Base-by-base conservation (phyloP, 805 yeast species). In the Saccharomycopsis selenospora region DNA sequence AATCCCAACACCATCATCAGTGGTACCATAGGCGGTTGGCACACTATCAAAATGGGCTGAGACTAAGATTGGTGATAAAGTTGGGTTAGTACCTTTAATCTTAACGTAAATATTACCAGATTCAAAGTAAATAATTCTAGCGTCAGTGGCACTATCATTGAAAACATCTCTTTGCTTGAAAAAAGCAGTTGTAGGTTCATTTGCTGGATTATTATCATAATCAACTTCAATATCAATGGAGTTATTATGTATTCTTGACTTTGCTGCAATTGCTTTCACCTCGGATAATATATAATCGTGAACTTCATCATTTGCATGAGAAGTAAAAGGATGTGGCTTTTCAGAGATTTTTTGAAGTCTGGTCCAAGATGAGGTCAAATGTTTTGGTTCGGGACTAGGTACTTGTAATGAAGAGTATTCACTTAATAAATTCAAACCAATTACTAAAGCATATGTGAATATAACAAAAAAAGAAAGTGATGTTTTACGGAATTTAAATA, bases 1-100 rank as follows among this genome's bases (percentile, higher is more conserved):
- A 51, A 87, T 72, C 6, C 96, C 96, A 68, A 81, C 80, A 1
- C 96, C 96, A 60, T 88, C 96, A 62, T 90, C 97, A 2, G 96
- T 90, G 1, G 93, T 79, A 26, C 97, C 97, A 57, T 69, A 79
- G 3, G 88, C 80, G 2, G 95, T 78, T 18, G 96, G 95, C 5
- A 89, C 96, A 5, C 91, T 79, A 66, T 89, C 97, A 58, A 69
- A 90, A 66, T 90, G 97, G 3, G 96, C 89, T 56, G 93, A 82
- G 2, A 90, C 61, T 38, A 89, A 65, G 3, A 89, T 63, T 0
- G 89, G 95, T 1, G 84, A 82, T 44, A 84, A 64, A 0, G 66
- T 56, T 1, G 73, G 66, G 46, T 82, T 67, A 11, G 69, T 60
- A 23, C 96, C 96, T 57, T 79, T 72, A 33, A 90, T 65, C 59